Conservation (phyloP, 768 basidiomycete species). For the Lactifluus echinatus region DNA sequence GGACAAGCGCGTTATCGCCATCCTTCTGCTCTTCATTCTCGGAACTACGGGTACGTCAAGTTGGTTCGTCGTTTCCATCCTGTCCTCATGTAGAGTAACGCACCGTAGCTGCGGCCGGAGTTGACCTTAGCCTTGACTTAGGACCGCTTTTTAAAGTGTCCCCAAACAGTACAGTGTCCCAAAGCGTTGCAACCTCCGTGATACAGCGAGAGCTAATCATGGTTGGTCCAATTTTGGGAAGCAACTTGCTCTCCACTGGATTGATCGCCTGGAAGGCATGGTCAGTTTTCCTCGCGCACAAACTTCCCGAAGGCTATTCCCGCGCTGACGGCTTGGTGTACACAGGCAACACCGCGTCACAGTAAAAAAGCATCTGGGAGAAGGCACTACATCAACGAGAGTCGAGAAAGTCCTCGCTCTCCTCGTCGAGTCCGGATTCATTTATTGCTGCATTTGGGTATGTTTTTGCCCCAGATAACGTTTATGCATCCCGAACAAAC, state of each 20-base stretch:
- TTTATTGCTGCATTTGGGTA: slow-evolving; percentile 12
- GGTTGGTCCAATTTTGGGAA: neutral
- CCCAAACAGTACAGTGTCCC: too few relatives aligned
- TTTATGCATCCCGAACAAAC: neutral
- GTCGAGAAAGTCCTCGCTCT: slow-evolving; percentile 5
- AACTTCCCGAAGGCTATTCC: neutral
- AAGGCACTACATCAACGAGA: too few relatives aligned
- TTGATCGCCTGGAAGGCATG: too few relatives aligned
- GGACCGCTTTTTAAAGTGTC: too few relatives aligned
- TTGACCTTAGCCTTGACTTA: neutral
- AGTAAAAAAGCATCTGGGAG: neutral
- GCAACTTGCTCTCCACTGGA: neutral
- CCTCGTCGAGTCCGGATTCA: slow-evolving; percentile 12
- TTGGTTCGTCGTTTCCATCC: too few relatives aligned
- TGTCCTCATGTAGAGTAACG: neutral
- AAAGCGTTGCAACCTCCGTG: too few relatives aligned
- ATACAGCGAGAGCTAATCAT: neutral
- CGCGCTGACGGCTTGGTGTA: neutral
- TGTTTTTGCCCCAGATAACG: neutral
- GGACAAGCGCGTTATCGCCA: neutral
- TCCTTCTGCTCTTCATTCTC: neutral
- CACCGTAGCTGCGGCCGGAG: neutral
- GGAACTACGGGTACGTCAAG: neutral
- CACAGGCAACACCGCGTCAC: neutral
- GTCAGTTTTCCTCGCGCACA: neutral